Base-by-base conservation (phyloP, 352 stramenopile genomes). In the Phytophthora ohioensis region DNA sequence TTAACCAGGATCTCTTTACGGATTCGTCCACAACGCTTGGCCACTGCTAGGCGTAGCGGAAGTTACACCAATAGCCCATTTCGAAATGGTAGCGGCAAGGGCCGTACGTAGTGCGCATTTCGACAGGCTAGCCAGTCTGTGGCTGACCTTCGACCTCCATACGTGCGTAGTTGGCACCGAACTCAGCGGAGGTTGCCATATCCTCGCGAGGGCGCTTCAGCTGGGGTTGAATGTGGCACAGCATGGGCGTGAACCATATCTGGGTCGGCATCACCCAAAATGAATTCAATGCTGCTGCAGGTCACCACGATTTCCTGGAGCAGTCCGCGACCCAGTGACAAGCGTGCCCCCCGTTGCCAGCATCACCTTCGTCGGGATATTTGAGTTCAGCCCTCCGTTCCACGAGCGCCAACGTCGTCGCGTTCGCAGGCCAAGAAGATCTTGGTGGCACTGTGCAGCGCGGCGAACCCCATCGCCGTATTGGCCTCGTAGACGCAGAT, bases 71-170 rank as follows among this genome's bases (percentile, higher is more conserved):
- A 27, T 53, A 66, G 12, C 39, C 39, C 46, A 66, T 66, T 11
- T 58, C 53, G 6, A 58, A 30, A 13, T 53, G 15, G 47, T 58
- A 66, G 4, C 31, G 15, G 30, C 58, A 58, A 0, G 47, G 58
- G 31, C 58, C 43, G 36, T 45, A 58, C 21, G 15, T 38, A 38
- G 36, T 21, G 1, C 7, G 35, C 8, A 54, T 27, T 10, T 66
- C 8, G 21, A 58, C 58, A 9, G 47, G 47, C 47, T 11, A 54
- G 11, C 47, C 47, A 41, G 30, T 54, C 0, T 30, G 8, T 5
- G 46, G 48, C 9, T 66, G 47, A 12, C 58, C 38, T 15, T 66
- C 47, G 15, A 66, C 21, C 48, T 66, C 58, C 58, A 66, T 66
- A 3, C 58, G 58, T 12, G 47, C 47, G 15, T 57, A 66, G 27